Percentiles rank a stretch among this genome's conserved stretches.
Evolutionary conservation across 164 flowering plant species (phyloP).

Genomic region (Magnolia officinalis): DNA sequence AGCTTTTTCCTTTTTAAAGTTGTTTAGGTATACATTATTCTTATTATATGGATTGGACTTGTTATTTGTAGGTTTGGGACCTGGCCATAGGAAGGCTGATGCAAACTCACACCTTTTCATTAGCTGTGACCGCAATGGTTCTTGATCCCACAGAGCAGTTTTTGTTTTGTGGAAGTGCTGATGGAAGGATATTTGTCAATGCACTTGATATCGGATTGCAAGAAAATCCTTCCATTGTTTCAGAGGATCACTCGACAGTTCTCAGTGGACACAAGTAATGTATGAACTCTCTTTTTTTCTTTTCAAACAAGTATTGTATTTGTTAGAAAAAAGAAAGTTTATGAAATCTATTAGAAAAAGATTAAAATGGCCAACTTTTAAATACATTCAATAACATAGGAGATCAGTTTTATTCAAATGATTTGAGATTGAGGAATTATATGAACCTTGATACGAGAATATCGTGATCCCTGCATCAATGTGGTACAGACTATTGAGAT

Average conservation of each 20-base stretch:
- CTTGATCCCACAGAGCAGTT: slow-evolving; percentile 39
- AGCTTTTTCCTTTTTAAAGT: no score
- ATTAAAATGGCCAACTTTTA: no score
- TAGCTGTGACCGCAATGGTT: slow-evolving; percentile 38
- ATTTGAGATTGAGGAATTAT: no score
- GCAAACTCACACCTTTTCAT: slow-evolving; percentile 28
- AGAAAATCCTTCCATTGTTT: slow-evolving; percentile 23
- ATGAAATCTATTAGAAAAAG: no score
- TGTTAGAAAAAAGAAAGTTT: no score
- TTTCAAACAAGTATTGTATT: no score
- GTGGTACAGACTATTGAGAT: no score
- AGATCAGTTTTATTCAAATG: no score
- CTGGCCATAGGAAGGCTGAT: slow-evolving; percentile 30
- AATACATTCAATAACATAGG: no score
- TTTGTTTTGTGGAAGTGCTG: slow-evolving; percentile 41
- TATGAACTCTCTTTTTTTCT: slow-evolving; percentile 12
- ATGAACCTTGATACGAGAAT: no score
- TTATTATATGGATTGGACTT: neutral
- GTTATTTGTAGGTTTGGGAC: slow-evolving; percentile 44
- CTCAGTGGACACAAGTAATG: slow-evolving; percentile 60
- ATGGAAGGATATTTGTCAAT: slow-evolving; percentile 44
- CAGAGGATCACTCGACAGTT: slow-evolving; percentile 25
- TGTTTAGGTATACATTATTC: no score
- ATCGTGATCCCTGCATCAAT: no score
- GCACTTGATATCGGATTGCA: slow-evolving; percentile 31